Evolutionary conservation across 2,329 filamentous ascomycete genomes (phyloP).

Genomic region (Microdochium nivale): DNA sequence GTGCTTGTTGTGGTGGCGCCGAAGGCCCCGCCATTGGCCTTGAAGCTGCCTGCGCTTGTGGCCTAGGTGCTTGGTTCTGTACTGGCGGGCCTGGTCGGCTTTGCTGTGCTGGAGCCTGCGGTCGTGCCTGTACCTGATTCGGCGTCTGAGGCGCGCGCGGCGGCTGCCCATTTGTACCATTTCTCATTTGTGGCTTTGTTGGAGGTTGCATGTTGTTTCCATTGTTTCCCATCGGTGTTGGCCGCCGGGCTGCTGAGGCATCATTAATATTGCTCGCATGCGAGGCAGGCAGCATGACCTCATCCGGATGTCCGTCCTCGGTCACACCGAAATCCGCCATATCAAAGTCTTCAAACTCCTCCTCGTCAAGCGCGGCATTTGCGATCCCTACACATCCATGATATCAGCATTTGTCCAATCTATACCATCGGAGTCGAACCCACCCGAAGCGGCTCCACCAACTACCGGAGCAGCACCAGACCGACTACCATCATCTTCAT

Average conservation of each 20-base stretch:
- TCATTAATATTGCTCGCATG: constrained; percentile 17
- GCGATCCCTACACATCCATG: constrained; percentile 19
- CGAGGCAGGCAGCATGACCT: constrained; percentile 51
- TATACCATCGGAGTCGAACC: constrained; percentile 32
- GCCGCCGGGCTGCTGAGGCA: constrained; percentile 15
- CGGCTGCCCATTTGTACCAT: constrained; percentile 19
- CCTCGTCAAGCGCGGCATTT: constrained; percentile 20
- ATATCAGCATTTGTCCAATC: constrained; percentile 23
- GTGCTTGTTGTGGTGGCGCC: constrained; percentile 13
- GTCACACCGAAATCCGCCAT: constrained; percentile 67
- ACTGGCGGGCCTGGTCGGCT: constrained; percentile 12
- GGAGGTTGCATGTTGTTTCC: constrained; percentile 28
- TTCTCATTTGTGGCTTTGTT: constrained; percentile 19
- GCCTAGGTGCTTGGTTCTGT: constrained; percentile 5
- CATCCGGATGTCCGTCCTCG: constrained; percentile 66
- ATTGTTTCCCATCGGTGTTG: constrained; percentile 11
- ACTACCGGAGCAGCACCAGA: constrained; percentile 10
- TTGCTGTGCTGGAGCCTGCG: constrained; percentile 11
- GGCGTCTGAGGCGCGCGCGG: constrained; percentile 26
- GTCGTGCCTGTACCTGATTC: constrained; percentile 18
- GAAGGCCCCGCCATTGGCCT: constrained; percentile 4
- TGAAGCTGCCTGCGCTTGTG: constrained; percentile 10
- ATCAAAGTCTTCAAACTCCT: constrained; percentile 53
- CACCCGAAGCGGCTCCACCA: constrained; percentile 24
- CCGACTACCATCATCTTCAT: constrained; percentile 13